A percentile compares a stretch with the other conserved stretches of the same genome.
phyloP scores from a whole-genome alignment of 148 eudicot species.

The Nyssa sinensis region DNA sequence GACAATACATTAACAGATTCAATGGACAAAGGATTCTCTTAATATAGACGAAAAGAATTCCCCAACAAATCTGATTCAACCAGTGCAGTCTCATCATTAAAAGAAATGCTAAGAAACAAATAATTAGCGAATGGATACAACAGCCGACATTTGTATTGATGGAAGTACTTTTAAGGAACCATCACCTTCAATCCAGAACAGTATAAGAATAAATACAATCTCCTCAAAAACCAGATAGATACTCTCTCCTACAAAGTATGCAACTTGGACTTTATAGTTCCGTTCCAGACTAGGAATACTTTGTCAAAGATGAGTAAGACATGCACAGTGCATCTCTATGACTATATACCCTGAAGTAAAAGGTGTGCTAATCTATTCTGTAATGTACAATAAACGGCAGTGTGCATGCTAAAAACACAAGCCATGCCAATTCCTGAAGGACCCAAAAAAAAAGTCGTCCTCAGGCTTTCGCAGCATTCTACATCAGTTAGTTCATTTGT shows the following conservation, averaged over 20 bases:
- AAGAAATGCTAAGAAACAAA: no score
- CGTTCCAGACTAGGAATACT: neutral
- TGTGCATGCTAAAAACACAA: neutral
- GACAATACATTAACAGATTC: no score
- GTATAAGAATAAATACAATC: neutral
- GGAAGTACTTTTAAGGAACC: neutral
- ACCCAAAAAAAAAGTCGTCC: constrained; percentile 11
- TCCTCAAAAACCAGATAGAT: neutral
- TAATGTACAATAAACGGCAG: constrained; percentile 9
- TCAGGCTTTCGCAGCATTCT: constrained; percentile 4
- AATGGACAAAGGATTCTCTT: no score
- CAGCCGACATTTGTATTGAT: no score
- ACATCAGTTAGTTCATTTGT: neutral
- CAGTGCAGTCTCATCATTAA: no score
- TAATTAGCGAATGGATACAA: no score
- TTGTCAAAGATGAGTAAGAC: neutral
- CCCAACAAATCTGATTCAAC: no score
- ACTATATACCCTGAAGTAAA: neutral
- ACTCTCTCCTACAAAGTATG: neutral
- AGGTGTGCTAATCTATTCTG: neutral
- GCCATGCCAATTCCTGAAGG: constrained; percentile 4
- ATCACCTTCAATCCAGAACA: neutral
- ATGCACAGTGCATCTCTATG: constrained; percentile 7
- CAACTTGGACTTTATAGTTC: neutral
- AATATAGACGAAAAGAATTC: no score